These are phyloP conservation scores for Holtermanniella nyarrowii DNA, from an alignment of 768 basidiomycete species.

Conservation along the genomic window DNA sequence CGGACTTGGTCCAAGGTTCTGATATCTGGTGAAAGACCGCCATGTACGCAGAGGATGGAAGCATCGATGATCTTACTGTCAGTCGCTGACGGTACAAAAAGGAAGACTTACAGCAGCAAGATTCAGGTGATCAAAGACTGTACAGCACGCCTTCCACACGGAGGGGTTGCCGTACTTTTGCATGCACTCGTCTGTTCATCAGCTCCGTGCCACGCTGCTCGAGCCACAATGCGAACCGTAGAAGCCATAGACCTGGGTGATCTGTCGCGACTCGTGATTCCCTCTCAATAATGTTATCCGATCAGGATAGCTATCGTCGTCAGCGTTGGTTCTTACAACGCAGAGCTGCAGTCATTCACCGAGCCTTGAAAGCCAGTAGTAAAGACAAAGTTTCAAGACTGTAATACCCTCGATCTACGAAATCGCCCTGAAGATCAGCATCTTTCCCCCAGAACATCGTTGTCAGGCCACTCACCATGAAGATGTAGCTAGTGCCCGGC, in stretches of 20 bases:
- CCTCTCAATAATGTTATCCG: constrained; percentile 94
- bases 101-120: constrained; percentile 62
- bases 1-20: constrained; percentile 89
- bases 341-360: constrained; percentile 13
- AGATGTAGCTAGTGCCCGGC: constrained; percentile 98
- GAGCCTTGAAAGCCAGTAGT: constrained; percentile 78
- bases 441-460: not conserved
- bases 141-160: constrained; percentile 96
- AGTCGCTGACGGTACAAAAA: not conserved
- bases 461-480: constrained; percentile 57
- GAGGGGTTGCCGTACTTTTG: constrained; percentile 92
- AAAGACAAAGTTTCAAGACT: constrained; percentile 96
- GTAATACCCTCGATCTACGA: constrained; percentile 98
- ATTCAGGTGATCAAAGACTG: constrained; percentile 90
- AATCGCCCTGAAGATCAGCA: constrained; percentile 60
- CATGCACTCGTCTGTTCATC: constrained; percentile 71
- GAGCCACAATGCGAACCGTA: constrained; percentile 55
- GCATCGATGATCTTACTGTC: constrained; percentile 79
- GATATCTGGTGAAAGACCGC: constrained; percentile 91
- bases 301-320: constrained; percentile 74
- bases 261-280: constrained; percentile 98
- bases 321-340: not conserved
- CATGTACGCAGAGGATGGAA: constrained; percentile 83
- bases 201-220: constrained; percentile 1
- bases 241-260: constrained; percentile 99